These are phyloP conservation scores for Zizania palustris DNA, from an alignment of 202 grass and related monocot genomes.

Conservation along the genomic window DNA sequence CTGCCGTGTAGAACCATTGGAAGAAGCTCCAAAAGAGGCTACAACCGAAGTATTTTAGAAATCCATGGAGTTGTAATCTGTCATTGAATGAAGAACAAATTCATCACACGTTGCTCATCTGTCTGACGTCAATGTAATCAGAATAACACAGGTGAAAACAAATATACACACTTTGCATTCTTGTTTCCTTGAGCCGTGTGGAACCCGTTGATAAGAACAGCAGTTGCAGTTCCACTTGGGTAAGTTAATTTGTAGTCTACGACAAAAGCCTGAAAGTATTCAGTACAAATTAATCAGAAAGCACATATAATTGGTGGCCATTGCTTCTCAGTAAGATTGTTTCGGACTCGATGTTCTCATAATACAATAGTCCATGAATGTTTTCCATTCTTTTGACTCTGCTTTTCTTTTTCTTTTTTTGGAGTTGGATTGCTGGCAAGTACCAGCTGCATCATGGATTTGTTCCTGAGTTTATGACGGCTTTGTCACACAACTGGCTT, in stretches of 20 bases:
- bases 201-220: constrained; percentile 91
- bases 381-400: background rate
- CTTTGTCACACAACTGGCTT: background rate
- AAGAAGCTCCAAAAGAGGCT: constrained; percentile 92
- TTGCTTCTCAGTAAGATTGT: background rate
- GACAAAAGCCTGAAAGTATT: constrained; percentile 67
- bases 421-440: background rate
- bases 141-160: constrained; percentile 4
- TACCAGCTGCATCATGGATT: background rate
- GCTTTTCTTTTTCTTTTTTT: background rate
- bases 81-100: constrained; percentile 21
- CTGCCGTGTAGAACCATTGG: constrained; percentile 90
- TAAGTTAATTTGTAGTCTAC: constrained; percentile 88
- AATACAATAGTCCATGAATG: background rate
- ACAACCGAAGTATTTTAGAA: constrained; percentile 67
- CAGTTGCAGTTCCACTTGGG: constrained; percentile 90
- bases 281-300: background rate
- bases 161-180: constrained; percentile 69
- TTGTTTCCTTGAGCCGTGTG: constrained; percentile 76
- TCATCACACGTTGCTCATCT: background rate
- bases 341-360: background rate
- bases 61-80: constrained; percentile 78
- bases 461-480: background rate
- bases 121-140: background rate
- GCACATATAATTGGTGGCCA: background rate